Base-by-base conservation (phyloP, 441 rosid genomes). In the Sinapis alba region DNA sequence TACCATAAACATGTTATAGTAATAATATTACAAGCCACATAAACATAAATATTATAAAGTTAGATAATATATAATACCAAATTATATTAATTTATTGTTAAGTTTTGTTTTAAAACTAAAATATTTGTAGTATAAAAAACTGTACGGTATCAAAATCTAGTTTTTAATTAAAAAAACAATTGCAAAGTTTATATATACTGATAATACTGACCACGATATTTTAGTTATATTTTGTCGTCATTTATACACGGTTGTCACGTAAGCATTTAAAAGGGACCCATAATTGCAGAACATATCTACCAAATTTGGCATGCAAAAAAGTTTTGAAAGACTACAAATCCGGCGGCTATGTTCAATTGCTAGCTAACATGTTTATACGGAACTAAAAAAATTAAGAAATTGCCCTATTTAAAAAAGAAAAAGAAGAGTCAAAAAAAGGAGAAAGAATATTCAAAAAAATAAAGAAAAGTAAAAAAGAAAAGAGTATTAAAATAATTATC, bases 321-420 rank as follows among this genome's bases (percentile, higher is more conserved):
- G 63, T 51, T 47, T 11, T 7, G n/a, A 5, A 60, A 68, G 54
- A 23, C 56, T 32, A 36, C 28, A 53, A 54, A 41, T 34, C 66
- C 30, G 75, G 75, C 75, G 79, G 75, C 79, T 56, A 41, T 26
- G 74, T 16, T 62, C 12, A 53, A 47, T 75, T 47, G 57, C 15
- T 74, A n/a, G 47, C 27, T 65, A 43, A 57, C 56, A 58, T 58
- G 36, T 56, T 65, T 41, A 41, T 19, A 30, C 28, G 41, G 41
- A 45, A n/a, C 6, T 59, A 59, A 75, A 23, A 16, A 34, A 16
- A 34, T 21, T 11, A 16, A 21, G 13, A 19, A 53, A 53, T 53
- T 53, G 24, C 26, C 53, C 15, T 23, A 50, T 50, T 51, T 7
- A 16, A 50, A n/a, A 16, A 74, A 53, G 65, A 69, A 30, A 62